phyloP scores from a whole-genome alignment of 495 filamentous ascomycete species.

The Amphirosellinia nigrospora region DNA sequence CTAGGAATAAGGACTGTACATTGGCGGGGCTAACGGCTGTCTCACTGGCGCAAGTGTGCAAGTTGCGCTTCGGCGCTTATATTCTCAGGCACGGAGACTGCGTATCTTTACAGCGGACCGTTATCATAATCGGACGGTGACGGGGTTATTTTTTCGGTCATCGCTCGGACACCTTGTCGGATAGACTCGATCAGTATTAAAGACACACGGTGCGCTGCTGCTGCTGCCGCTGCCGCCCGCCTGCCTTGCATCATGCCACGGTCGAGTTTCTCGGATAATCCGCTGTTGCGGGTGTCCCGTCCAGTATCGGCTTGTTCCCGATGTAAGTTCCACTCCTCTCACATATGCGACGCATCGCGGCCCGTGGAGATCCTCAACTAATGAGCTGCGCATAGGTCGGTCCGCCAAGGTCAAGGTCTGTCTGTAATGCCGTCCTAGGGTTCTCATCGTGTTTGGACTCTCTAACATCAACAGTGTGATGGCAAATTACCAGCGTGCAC shows the following conservation, averaged over 20 bases:
- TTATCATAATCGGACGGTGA: conserved; percentile 6
- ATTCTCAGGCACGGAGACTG: conserved; percentile 9
- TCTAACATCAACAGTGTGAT: conserved; percentile 67
- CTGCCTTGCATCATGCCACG: conserved; percentile 43
- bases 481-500: conserved; percentile 93
- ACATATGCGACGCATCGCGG: neutral
- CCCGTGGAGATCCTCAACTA: conserved; percentile 1
- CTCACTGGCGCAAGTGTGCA: conserved; percentile 8
- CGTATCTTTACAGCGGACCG: neutral
- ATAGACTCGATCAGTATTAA: neutral
- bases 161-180: neutral
- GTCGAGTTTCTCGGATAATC: conserved; percentile 67
- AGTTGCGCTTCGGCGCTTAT: conserved; percentile 23
- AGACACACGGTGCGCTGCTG: conserved; percentile 5
- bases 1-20: neutral
- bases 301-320: conserved; percentile 92
- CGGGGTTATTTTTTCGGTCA: neutral
- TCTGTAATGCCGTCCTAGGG: conserved; percentile 30
- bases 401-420: conserved; percentile 83
- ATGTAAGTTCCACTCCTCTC: conserved; percentile 58
- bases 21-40: conserved; percentile 23
- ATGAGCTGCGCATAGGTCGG: conserved; percentile 54
- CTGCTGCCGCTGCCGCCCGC: neutral
- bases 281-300: conserved; percentile 84
- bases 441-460: conserved; percentile 19